Percentiles rank a stretch among this genome's conserved stretches.
Conservation (phyloP, 768 basidiomycete species). For the Lactarius tabidus region DNA sequence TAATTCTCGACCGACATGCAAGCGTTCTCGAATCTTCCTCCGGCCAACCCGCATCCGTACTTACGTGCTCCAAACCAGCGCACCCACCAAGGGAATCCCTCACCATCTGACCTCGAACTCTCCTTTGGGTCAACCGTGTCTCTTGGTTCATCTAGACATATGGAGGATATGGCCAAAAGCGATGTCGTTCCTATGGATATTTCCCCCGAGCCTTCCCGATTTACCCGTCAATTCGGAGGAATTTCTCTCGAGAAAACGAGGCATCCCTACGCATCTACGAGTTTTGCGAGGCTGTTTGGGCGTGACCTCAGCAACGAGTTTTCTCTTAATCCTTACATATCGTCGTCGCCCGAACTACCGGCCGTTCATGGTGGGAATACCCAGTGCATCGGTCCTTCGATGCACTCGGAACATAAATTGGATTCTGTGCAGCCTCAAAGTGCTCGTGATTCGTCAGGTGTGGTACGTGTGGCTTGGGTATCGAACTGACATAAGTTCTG, state of each 20-base stretch:
- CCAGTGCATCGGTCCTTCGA: constrained; percentile 61
- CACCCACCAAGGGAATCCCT: constrained; percentile 56
- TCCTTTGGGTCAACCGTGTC: constrained; percentile 85
- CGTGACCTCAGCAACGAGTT: constrained; percentile 62
- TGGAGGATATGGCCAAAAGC: constrained; percentile 41
- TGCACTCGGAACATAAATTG: constrained; percentile 49
- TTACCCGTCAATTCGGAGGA: constrained; percentile 30
- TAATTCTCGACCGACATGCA: constrained; percentile 40
- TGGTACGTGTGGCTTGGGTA: constrained; percentile 28
- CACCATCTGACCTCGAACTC: constrained; percentile 72
- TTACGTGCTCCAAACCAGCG: constrained; percentile 40
- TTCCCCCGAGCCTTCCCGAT: constrained; percentile 55
- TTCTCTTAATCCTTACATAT: constrained; percentile 31
- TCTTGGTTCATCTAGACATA: constrained; percentile 45
- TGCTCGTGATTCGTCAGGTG: constrained; percentile 26
- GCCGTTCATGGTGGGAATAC: constrained; percentile 42
- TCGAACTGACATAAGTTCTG: constrained; percentile 4
- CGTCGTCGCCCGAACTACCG: constrained; percentile 36
- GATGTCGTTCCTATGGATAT: constrained; percentile 75
- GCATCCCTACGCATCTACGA: constrained; percentile 65
- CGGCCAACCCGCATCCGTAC: constrained; percentile 37
- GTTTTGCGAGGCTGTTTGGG: constrained; percentile 65
- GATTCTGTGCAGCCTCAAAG: constrained; percentile 29
- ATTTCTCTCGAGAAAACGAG: constrained; percentile 31
- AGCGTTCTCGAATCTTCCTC: constrained; percentile 45